Conservation (phyloP, 202 grass and related monocot genomes). For the Carex sylvatica region DNA sequence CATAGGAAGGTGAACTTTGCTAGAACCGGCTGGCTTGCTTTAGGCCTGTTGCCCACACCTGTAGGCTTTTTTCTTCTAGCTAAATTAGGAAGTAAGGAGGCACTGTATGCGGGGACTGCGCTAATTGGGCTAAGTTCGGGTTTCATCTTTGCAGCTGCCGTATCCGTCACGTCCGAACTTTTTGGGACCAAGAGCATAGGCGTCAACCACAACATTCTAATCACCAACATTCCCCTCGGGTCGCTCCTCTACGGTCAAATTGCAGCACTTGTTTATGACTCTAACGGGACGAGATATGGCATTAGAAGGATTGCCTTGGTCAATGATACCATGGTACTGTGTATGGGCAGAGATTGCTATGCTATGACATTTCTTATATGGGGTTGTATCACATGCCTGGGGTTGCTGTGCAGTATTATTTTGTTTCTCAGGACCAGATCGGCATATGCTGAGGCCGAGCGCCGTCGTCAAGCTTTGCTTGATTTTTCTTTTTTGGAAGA, state of each 20-base stretch:
- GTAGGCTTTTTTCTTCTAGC: slow-evolving; percentile 72
- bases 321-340: slow-evolving; percentile 53
- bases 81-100: slow-evolving; percentile 29
- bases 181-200: slow-evolving; percentile 69
- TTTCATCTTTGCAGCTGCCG: slow-evolving; percentile 76
- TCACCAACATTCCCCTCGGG: slow-evolving; percentile 87
- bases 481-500: slow-evolving; percentile 10
- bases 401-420: slow-evolving; percentile 52
- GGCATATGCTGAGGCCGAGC: slow-evolving; percentile 40
- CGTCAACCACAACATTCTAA: slow-evolving; percentile 92
- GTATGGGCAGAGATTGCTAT: slow-evolving; percentile 89
- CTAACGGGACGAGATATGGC: slow-evolving; percentile 27
- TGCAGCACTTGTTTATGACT: slow-evolving; percentile 62
- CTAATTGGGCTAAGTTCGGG: slow-evolving; percentile 73
- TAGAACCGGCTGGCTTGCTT: slow-evolving; percentile 74
- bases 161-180: slow-evolving; percentile 84
- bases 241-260: slow-evolving; percentile 85
- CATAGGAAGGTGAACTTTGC: slow-evolving; percentile 69
- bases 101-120: slow-evolving; percentile 59
- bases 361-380: slow-evolving; percentile 62
- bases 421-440: slow-evolving; percentile 62
- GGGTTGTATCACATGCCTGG: slow-evolving; percentile 62
- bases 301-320: not conserved
- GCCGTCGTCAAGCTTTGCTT: slow-evolving; percentile 6
- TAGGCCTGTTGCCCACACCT: slow-evolving; percentile 59